Conservation (phyloP, 1,284 basidiomycete species). For the Trichosporon coremiiforme region DNA sequence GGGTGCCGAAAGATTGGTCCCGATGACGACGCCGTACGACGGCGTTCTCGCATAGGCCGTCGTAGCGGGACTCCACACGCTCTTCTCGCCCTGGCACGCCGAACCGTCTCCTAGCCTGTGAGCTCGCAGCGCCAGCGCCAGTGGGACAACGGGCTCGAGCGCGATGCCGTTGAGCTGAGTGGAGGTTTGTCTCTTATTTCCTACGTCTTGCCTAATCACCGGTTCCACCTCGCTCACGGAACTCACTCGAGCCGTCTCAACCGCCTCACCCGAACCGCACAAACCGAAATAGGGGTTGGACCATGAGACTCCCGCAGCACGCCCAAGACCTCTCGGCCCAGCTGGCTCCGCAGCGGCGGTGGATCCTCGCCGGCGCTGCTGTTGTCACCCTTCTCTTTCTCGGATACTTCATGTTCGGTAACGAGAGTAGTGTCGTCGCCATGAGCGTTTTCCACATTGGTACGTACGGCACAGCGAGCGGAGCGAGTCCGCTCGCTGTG, state of each 20-base stretch:
- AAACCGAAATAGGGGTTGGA: too few species aligned
- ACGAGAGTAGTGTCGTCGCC: neutral
- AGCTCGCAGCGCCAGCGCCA: too few species aligned
- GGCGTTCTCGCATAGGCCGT: too few species aligned
- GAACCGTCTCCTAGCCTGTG: too few species aligned
- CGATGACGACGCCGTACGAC: conserved; percentile 11
- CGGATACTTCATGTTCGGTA: conserved; percentile 15
- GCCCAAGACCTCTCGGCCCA: neutral
- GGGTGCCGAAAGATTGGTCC: conserved; percentile 18
- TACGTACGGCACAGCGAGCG: conserved; percentile 29
- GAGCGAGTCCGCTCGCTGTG: too few species aligned
- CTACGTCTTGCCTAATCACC: too few species aligned
- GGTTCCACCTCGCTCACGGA: too few species aligned
- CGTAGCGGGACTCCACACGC: neutral
- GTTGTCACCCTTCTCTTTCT: neutral
- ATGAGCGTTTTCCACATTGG: conserved; percentile 32
- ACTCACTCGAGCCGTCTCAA: too few species aligned
- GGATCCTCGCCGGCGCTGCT: neutral
- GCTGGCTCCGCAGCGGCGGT: neutral
- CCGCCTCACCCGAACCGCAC: too few species aligned
- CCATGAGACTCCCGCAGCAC: conserved; percentile 9
- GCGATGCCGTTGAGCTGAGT: too few species aligned
- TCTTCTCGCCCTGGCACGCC: neutral
- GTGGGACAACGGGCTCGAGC: too few species aligned
- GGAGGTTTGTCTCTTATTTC: too few species aligned